Percentiles rank a stretch among this genome's conserved stretches.
These are phyloP conservation scores for Globisporangium perplexum DNA, from an alignment of 352 stramenopile genomes.

Conservation along the genomic window DNA sequence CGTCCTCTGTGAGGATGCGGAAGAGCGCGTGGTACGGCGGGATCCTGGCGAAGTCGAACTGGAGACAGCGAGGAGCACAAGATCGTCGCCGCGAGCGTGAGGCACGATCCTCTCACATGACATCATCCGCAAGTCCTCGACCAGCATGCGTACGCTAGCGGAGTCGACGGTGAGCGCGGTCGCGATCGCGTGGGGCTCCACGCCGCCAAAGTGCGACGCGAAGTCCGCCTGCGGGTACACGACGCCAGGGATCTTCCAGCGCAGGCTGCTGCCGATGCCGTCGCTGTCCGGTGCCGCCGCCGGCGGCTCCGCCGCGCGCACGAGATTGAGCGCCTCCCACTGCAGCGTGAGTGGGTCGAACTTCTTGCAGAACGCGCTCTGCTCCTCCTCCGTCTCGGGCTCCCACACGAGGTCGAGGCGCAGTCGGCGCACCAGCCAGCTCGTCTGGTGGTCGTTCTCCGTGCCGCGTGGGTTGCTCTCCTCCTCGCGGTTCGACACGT, in stretches of 20 bases:
- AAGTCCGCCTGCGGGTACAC: slow-evolving; percentile 58
- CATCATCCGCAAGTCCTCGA: too few species aligned
- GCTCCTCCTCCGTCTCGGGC: slow-evolving; percentile 49
- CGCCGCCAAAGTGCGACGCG: slow-evolving; percentile 20
- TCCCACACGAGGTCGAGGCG: slow-evolving; percentile 64
- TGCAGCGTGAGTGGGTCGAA: slow-evolving; percentile 50
- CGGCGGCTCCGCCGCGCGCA: slow-evolving; percentile 18
- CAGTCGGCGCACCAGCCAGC: slow-evolving; percentile 66
- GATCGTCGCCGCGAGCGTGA: too few species aligned
- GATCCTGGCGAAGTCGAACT: slow-evolving; percentile 60
- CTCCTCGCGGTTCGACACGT: slow-evolving; percentile 56
- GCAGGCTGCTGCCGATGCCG: slow-evolving; percentile 9
- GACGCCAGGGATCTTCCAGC: slow-evolving; percentile 45
- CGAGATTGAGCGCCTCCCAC: slow-evolving; percentile 52
- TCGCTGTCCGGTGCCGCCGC: not conserved
- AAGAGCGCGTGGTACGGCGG: slow-evolving; percentile 63
- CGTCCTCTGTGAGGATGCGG: slow-evolving; percentile 71
- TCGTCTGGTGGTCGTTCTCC: slow-evolving; percentile 30
- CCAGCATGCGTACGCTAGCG: slow-evolving; percentile 24
- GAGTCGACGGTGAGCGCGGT: slow-evolving; percentile 43
- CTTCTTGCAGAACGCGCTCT: slow-evolving; percentile 47
- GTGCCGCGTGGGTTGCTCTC: slow-evolving; percentile 50
- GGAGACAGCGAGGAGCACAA: not conserved
- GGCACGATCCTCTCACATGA: too few species aligned
- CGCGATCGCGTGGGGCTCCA: slow-evolving; percentile 38